phyloP scores from a whole-genome alignment of 1,284 basidiomycete species.

The Dichomitus squalens region DNA sequence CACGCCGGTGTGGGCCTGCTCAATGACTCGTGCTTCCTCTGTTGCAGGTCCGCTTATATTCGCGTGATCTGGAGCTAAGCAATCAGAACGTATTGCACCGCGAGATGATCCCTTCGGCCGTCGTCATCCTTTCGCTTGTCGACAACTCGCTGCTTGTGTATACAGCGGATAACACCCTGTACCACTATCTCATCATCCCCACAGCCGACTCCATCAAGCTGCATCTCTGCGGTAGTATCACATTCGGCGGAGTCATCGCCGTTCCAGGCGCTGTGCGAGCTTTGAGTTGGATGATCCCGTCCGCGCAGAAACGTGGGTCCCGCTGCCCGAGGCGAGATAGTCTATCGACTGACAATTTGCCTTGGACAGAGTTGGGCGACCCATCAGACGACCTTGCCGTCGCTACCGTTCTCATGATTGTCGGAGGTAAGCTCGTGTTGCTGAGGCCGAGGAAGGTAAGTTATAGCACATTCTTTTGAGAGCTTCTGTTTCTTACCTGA shows the following conservation, averaged over 20 bases:
- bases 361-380: slow-evolving; percentile 80
- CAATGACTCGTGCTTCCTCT: not conserved
- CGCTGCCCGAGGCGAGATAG: not conserved
- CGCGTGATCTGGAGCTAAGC: slow-evolving; percentile 91
- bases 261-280: slow-evolving; percentile 87
- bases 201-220: slow-evolving; percentile 84
- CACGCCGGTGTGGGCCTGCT: not conserved
- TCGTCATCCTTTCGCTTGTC: slow-evolving; percentile 87
- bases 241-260: slow-evolving; percentile 89
- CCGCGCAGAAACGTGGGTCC: slow-evolving; percentile 84
- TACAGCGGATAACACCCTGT: slow-evolving; percentile 93
- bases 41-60: slow-evolving; percentile 86
- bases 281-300: slow-evolving; percentile 97
- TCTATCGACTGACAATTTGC: slow-evolving; percentile 2
- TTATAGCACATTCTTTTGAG: not conserved
- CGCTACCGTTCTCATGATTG: slow-evolving; percentile 95
- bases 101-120: slow-evolving; percentile 77
- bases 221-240: slow-evolving; percentile 93
- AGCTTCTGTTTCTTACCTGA: not conserved
- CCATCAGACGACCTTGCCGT: slow-evolving; percentile 92
- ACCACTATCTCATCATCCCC: slow-evolving; percentile 91
- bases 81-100: slow-evolving; percentile 85
- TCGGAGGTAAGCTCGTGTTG: slow-evolving; percentile 90
- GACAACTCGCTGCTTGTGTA: slow-evolving; percentile 98
- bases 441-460: slow-evolving; percentile 80